Base-by-base conservation (phyloP, 2,329 filamentous ascomycete species). In the Lasiodiplodia hormozganensis region DNA sequence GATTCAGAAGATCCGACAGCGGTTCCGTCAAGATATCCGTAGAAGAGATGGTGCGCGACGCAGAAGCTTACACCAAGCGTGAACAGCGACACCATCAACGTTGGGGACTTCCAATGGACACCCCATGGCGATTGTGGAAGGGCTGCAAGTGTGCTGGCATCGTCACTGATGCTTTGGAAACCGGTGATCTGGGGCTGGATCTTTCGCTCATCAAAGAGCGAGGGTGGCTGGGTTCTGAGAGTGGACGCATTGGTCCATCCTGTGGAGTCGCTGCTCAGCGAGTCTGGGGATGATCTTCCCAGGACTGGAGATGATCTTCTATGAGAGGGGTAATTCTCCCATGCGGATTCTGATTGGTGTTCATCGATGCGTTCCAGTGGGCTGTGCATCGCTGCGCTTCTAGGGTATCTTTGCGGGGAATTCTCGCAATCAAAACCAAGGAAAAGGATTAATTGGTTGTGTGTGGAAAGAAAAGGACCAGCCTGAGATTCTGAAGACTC, bases 31-130 rank as follows among this genome's bases (percentile, higher is more conserved):
- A 65, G 47, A n/a, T 8, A 34, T 3, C 18, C 12, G 49, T 65
- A 65, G 31, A 53, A 34, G 16, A 65, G 36, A n/a, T 65, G 62
- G 8, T 65, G 62, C 16, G 28, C 31, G 3, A 65, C 10, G 3
- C 47, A 47, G 62, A n/a, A 65, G 5, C 25, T 16, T 12, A 65
- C 47, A 18, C 62, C 62, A 18, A 31, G 11, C 7, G 53, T 18
- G 49, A 65, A 65, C 18, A 65, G 36, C 8, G 14, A 28, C 6
- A 34, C 28, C 49, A 65, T 65, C 10, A 65, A 21, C 1, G 62
- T 23, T 18, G 62, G 62, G 14, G 62, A 36, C 31, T 31, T 65
- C 62, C 40, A 47, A 47, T 47, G 40, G 7, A 47, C 18, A n/a
- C 40, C 40, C 40, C 40, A 47, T 25, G 28, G 36, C 16, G 58